These are phyloP conservation scores for Lumnitzera racemosa DNA, from an alignment of 345 rosid species.

Conservation along the genomic window DNA sequence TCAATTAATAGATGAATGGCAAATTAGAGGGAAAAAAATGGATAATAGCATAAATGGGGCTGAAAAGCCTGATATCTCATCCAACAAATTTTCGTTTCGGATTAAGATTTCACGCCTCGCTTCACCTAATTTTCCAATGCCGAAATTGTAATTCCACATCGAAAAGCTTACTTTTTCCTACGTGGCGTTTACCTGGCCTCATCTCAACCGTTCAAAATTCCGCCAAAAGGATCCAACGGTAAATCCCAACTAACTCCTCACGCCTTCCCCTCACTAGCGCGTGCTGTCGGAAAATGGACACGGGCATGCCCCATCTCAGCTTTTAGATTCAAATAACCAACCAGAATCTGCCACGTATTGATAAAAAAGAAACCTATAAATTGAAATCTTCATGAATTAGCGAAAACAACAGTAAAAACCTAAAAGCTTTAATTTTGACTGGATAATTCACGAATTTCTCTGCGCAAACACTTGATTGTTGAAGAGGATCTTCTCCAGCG, in stretches of 20 bases:
- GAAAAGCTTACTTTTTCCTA: background rate
- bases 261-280: conserved; percentile 16
- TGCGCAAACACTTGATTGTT: background rate
- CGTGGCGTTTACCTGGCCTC: conserved; percentile 11
- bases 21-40: too few species aligned
- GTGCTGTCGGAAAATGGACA: conserved; percentile 25
- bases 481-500: background rate
- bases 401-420: background rate
- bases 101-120: too few species aligned
- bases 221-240: background rate
- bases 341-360: conserved; percentile 1
- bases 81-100: too few species aligned
- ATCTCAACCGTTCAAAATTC: conserved; percentile 1
- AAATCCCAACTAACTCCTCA: conserved; percentile 3
- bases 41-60: too few species aligned
- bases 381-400: background rate
- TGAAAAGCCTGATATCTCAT: too few species aligned
- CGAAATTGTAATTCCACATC: background rate
- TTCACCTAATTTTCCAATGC: too few species aligned
- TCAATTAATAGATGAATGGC: too few species aligned
- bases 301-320: conserved; percentile 11
- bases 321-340: background rate
- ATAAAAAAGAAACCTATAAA: too few species aligned
- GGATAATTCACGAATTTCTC: background rate
- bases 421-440: background rate